Base-by-base conservation (phyloP, 768 basidiomycete species). In the Artomyces pyxidatus region DNA sequence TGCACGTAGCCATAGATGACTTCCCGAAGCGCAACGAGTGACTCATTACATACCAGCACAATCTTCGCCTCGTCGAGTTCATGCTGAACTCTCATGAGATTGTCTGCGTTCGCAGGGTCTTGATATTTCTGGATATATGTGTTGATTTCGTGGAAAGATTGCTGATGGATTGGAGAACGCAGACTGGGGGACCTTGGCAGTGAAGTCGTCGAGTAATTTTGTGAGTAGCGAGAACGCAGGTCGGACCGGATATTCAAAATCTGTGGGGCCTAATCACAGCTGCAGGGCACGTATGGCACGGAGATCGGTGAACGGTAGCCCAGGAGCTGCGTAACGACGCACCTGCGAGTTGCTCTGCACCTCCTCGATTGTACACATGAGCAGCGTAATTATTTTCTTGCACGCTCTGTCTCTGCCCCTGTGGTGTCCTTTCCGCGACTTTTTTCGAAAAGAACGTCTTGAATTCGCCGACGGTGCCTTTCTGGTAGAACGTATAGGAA, bases 61-160 rank as follows among this genome's bases (percentile, higher is more conserved):
- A 99, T 95, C 85, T 99, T 99, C 3, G 96, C 98, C 72, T 99
- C 96, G 64, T 99, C 96, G 46, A 99, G 69, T 64, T 99, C 96
- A 62, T 92, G 87, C 66, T 99, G 96, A 11, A 99, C 96, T 56
- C 85, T 80, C 94, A 98, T 95, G 62, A 99, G 97, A 17, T 89
- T 85, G 70, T 99, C 95, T 6, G 95, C 95, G 69, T 97, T 92
- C 56, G 82, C 78, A 9, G 95, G 95, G 67, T 99, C 95, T 69
- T 99, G 95, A 64, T 96, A 98, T 68, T 92, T 95, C 63, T 80
- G 72, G 37, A 97, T 68, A 64, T 92, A 97, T 5, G 72, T 75
- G 39, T 78, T 72, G 61, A 86, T 78, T 59, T 80, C 83, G 40
- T 82, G 83, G 76, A 85, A 97, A 82, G 63, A 85, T 88, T 6